Percentiles rank a stretch among this genome's conserved stretches.
phyloP scores from a whole-genome alignment of 176 grass and related monocot species.

The Oryza longistaminata region DNA sequence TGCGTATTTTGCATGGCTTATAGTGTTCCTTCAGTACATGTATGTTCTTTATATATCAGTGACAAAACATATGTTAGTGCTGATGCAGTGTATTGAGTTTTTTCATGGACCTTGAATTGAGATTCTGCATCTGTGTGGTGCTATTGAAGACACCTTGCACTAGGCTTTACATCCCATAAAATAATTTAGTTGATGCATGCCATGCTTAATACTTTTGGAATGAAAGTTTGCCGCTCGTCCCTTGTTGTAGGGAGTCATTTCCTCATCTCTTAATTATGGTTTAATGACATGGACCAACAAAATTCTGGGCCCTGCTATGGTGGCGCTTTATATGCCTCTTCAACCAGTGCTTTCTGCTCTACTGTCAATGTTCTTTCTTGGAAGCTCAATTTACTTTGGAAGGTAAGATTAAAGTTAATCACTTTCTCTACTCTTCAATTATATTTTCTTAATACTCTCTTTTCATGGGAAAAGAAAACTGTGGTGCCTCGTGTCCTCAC shows the following conservation, averaged over 20 bases:
- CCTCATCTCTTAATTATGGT: constrained; percentile 84
- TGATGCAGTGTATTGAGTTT: not conserved
- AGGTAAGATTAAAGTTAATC: constrained; percentile 48
- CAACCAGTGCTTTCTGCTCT: constrained; percentile 81
- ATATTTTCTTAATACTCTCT: not conserved
- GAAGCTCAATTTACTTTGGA: constrained; percentile 86
- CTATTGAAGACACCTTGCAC: constrained; percentile 11
- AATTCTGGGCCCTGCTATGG: constrained; percentile 84
- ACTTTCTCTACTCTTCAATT: constrained; percentile 17
- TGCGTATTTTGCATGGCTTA: constrained; percentile 5
- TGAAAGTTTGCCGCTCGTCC: not conserved
- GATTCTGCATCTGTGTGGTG: constrained; percentile 20
- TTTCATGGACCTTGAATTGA: constrained; percentile 19
- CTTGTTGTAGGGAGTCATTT: constrained; percentile 65
- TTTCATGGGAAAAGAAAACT: constrained; percentile 6
- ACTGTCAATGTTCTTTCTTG: constrained; percentile 74
- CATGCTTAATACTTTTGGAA: not conserved
- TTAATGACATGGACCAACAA: constrained; percentile 95
- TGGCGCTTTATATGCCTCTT: constrained; percentile 86
- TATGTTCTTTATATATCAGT: not conserved
- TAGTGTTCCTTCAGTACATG: not conserved
- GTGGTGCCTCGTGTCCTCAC: not conserved
- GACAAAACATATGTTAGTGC: not conserved
- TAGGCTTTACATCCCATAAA: constrained; percentile 10
- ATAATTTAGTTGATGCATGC: not conserved